phyloP scores from a whole-genome alignment of 768 basidiomycete genomes.

The Candolleomyces efflorescens region DNA sequence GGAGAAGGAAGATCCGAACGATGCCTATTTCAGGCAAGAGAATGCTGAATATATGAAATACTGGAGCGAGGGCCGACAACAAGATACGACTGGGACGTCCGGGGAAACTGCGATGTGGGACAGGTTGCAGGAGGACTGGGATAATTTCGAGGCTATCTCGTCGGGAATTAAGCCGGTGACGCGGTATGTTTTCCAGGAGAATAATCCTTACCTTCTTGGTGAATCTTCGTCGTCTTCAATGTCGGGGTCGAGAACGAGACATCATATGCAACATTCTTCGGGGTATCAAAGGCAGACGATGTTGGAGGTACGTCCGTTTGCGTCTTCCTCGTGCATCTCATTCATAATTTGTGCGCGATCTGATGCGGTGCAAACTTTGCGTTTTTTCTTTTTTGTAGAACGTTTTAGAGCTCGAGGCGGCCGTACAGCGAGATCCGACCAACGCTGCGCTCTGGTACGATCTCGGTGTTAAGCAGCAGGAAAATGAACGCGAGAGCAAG shows the following conservation, averaged over 20 bases:
- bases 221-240: constrained; percentile 52
- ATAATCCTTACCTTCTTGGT: constrained; percentile 75
- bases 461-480: constrained; percentile 95
- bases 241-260: too few species aligned
- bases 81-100: constrained; percentile 13
- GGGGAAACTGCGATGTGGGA: constrained; percentile 49
- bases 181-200: constrained; percentile 67
- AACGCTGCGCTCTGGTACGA: constrained; percentile 82
- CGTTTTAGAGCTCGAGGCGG: constrained; percentile 86
- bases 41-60: constrained; percentile 63
- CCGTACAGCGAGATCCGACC: constrained; percentile 71
- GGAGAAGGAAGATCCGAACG: constrained; percentile 51
- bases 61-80: constrained; percentile 38
- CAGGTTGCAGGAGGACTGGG: constrained; percentile 73
- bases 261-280: constrained; percentile 39
- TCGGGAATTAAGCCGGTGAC: constrained; percentile 54
- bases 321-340: constrained; percentile 2
- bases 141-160: constrained; percentile 71
- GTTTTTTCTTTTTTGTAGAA: constrained; percentile 41
- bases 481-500: constrained; percentile 91
- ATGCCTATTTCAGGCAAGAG: constrained; percentile 68
- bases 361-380: not conserved
- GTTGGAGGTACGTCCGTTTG: constrained; percentile 35
- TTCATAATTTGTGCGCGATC: constrained; percentile 11
- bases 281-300: constrained; percentile 27